Percentiles rank a stretch among this genome's conserved stretches.
phyloP scores from a whole-genome alignment of 352 stramenopile genomes.

The Pythium rishiriense region DNA sequence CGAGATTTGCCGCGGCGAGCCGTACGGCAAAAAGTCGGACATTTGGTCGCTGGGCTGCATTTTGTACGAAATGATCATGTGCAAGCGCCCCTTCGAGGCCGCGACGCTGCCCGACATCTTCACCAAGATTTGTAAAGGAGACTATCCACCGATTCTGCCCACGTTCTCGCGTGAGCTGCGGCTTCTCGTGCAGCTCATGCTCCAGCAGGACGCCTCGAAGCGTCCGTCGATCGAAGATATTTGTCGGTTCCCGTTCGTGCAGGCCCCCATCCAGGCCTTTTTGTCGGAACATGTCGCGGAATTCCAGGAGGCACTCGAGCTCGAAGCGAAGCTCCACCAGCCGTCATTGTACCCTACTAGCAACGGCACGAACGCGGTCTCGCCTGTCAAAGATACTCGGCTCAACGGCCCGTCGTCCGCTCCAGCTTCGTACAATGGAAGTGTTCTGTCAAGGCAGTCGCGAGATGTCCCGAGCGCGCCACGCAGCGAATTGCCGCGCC shows the following conservation, averaged over 20 bases:
- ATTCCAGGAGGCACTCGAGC: conserved; percentile 83
- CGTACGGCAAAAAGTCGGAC: conserved; percentile 89
- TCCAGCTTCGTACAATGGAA: conserved; percentile 6
- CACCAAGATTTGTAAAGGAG: conserved; percentile 87
- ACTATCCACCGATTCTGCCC: conserved; percentile 78
- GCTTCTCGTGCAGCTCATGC: conserved; percentile 85
- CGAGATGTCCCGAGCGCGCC: conserved; percentile 1
- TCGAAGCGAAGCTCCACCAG: conserved; percentile 87
- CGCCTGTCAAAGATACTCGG: neutral
- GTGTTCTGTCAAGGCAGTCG: conserved; percentile 14
- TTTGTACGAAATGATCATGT: conserved; percentile 90
- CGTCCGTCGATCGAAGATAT: conserved; percentile 89
- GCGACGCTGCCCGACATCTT: conserved; percentile 84
- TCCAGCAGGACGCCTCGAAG: conserved; percentile 85
- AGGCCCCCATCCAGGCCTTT: conserved; percentile 83
- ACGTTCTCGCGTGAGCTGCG: conserved; percentile 81
- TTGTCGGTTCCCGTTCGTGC: conserved; percentile 86
- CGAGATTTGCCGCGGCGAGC: conserved; percentile 85
- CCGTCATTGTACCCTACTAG: conserved; percentile 60
- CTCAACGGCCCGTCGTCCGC: conserved; percentile 41
- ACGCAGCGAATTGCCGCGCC: conserved; percentile 9
- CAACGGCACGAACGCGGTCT: neutral
- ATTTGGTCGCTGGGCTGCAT: conserved; percentile 91
- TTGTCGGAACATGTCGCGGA: conserved; percentile 83
- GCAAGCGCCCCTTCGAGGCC: conserved; percentile 82